These are phyloP conservation scores for Didymella exigua DNA, from an alignment of 2,329 filamentous ascomycete species.

Conservation along the genomic window DNA sequence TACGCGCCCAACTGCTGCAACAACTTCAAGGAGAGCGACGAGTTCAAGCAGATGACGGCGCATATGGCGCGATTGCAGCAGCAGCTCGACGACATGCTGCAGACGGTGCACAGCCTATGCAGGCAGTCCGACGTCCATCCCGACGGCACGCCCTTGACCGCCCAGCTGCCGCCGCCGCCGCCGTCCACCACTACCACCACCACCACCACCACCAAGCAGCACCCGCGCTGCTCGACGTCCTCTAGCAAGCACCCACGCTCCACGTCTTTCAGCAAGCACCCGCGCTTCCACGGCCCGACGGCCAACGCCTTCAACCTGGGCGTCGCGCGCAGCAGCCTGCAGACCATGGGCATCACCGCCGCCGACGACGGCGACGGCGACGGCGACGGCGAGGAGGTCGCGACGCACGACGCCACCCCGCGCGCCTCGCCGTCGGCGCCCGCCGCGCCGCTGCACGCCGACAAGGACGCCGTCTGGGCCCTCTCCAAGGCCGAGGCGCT, in stretches of 20 bases:
- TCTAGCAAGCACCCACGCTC: conserved; percentile 50
- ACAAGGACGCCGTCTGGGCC: conserved; percentile 79
- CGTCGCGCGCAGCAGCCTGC: conserved; percentile 83
- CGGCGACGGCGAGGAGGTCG: conserved; percentile 63
- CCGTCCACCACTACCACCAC: no score
- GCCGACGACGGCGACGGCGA: conserved; percentile 69
- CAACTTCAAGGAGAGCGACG: conserved; percentile 90
- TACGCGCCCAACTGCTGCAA: conserved; percentile 74
- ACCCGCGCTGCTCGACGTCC: no score
- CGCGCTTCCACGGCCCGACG: conserved; percentile 81
- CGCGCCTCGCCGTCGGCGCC: conserved; percentile 54
- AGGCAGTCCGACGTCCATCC: conserved; percentile 49
- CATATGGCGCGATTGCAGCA: conserved; percentile 79
- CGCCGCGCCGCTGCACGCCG: conserved; percentile 50
- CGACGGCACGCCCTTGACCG: conserved; percentile 39
- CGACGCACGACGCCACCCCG: conserved; percentile 61
- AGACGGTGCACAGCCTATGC: conserved; percentile 72
- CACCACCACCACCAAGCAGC: no score
- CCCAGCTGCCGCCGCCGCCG: conserved; percentile 36
- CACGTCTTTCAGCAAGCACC: conserved; percentile 54
- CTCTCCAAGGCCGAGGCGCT: conserved; percentile 80
- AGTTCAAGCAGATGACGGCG: conserved; percentile 80
- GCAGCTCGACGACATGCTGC: conserved; percentile 79
- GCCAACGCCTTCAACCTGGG: conserved; percentile 85
- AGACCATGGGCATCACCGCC: conserved; percentile 84